phyloP scores from a whole-genome alignment of 352 stramenopile genomes.

The Phytophthora niederhauseri region DNA sequence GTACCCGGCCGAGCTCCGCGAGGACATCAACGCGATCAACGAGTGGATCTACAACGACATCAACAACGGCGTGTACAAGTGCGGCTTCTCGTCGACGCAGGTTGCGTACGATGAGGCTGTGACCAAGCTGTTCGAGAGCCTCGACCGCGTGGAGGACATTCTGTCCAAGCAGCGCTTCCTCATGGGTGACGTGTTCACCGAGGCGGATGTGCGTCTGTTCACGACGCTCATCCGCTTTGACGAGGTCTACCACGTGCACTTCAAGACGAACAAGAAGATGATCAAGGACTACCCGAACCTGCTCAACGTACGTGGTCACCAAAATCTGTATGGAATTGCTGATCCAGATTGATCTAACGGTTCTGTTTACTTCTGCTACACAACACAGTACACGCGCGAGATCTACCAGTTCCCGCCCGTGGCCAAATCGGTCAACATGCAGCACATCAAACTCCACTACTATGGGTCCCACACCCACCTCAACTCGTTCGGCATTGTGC shows the following conservation, averaged over 20 bases:
- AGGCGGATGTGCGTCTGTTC: conserved; percentile 85
- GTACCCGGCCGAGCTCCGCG: conserved; percentile 76
- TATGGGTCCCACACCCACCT: conserved; percentile 94
- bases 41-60: conserved; percentile 93
- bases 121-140: conserved; percentile 63
- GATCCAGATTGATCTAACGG: too few relatives aligned
- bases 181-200: conserved; percentile 68
- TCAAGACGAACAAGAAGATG: conserved; percentile 91
- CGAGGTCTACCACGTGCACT: conserved; percentile 85
- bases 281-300: conserved; percentile 91
- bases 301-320: conserved; percentile 58
- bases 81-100: conserved; percentile 91
- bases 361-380: conserved; percentile 11
- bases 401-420: conserved; percentile 95
- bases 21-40: conserved; percentile 91
- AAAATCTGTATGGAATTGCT: not conserved
- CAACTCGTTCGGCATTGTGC: conserved; percentile 95
- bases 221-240: conserved; percentile 86
- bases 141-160: conserved; percentile 79
- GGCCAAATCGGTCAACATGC: conserved; percentile 92
- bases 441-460: conserved; percentile 98
- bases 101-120: conserved; percentile 88
- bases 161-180: conserved; percentile 72
- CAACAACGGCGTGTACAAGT: conserved; percentile 94
- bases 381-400: conserved; percentile 75